Conservation (phyloP, 163 green algal species). For the Volvox carteri region DNA sequence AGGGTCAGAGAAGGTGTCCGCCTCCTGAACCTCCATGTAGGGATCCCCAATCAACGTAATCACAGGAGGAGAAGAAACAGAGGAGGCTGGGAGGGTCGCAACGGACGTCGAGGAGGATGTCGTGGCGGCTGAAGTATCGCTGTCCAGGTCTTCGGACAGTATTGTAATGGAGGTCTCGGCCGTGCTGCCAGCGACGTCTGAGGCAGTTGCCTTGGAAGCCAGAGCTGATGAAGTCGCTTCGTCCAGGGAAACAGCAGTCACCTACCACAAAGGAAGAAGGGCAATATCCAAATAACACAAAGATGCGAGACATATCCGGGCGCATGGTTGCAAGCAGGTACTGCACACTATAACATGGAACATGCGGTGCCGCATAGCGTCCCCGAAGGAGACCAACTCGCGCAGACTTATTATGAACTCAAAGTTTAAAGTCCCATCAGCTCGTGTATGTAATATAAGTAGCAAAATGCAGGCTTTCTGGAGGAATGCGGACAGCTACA, state of each 20-base stretch:
- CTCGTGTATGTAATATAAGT: too few relatives aligned
- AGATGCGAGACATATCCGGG: too few relatives aligned
- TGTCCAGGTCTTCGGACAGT: not conserved
- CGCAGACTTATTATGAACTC: too few relatives aligned
- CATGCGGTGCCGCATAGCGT: too few relatives aligned
- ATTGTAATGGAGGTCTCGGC: not conserved
- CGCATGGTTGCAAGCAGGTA: too few relatives aligned
- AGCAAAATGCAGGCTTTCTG: too few relatives aligned
- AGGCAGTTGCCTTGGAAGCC: not conserved
- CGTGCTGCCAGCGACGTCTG: not conserved
- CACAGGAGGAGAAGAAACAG: not conserved
- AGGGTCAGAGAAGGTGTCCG: conserved; percentile 44
- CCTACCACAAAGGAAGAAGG: not conserved
- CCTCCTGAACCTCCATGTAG: conserved; percentile 32
- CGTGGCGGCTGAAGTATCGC: not conserved
- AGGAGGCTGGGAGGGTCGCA: not conserved
- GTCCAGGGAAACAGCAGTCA: conserved; percentile 18
- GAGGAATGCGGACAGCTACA: too few relatives aligned
- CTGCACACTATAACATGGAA: too few relatives aligned
- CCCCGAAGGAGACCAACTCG: too few relatives aligned
- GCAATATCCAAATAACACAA: too few relatives aligned
- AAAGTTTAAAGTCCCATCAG: too few relatives aligned
- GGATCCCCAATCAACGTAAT: conserved; percentile 38
- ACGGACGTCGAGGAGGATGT: not conserved
- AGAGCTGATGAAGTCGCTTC: conserved; percentile 19